Conservation (phyloP, 2,329 filamentous ascomycete genomes). For the Pseudogymnoascus sp. region DNA sequence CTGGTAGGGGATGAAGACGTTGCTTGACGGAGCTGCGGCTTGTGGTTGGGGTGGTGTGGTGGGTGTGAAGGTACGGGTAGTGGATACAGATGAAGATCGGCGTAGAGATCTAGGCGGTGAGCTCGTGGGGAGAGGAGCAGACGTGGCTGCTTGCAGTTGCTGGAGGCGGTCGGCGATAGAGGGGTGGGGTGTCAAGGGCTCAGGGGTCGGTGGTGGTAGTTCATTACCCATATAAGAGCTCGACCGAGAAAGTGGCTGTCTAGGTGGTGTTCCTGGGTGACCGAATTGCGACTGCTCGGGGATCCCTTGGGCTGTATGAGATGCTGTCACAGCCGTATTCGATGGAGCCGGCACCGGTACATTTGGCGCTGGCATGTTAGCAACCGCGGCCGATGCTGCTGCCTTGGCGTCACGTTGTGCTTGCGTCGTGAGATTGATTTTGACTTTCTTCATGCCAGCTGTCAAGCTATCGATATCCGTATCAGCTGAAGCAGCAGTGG, state of each 20-base stretch:
- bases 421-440: conserved; percentile 51
- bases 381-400: conserved; percentile 21
- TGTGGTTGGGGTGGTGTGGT: not conserved
- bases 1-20: conserved; percentile 48
- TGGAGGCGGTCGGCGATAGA: conserved; percentile 14
- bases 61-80: not conserved
- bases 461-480: conserved; percentile 47
- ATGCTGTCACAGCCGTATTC: conserved; percentile 10
- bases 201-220: not conserved
- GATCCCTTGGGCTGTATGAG: conserved; percentile 10
- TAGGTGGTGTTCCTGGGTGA: not conserved
- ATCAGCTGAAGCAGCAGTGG: not conserved
- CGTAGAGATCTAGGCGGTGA: conserved; percentile 18
- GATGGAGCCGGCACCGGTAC: conserved; percentile 10
- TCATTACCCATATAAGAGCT: conserved; percentile 2
- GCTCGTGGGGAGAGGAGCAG: conserved; percentile 21
- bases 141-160: conserved; percentile 18
- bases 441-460: conserved; percentile 54
- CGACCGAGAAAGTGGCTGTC: not conserved
- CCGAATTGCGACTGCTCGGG: not conserved
- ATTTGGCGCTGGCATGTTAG: conserved; percentile 17
- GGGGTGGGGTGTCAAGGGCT: not conserved
- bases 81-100: not conserved
- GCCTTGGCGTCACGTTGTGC: conserved; percentile 49
- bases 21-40: conserved; percentile 20